These are phyloP conservation scores for Trypanosoma cruzi DNA, from an alignment of 208 protist species.

Conservation along the genomic window DNA sequence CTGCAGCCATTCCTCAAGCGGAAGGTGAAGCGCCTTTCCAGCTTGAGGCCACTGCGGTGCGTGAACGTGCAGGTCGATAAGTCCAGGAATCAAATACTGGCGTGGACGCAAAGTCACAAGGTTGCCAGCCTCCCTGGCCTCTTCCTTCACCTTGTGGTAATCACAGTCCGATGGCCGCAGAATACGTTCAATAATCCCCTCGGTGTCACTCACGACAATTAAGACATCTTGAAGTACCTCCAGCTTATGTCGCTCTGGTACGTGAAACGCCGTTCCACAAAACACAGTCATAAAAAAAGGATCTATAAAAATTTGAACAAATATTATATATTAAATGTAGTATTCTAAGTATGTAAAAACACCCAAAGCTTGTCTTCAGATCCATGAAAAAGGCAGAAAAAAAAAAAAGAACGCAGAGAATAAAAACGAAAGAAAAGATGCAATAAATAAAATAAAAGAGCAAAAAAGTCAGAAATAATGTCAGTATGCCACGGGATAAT, in stretches of 20 bases:
- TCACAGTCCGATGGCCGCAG: conserved; percentile 41
- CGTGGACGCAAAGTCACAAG: conserved; percentile 38
- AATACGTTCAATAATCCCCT: conserved; percentile 51
- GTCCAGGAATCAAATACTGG: conserved; percentile 85
- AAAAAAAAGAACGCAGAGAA: conserved; percentile 16
- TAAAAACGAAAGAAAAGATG: neutral
- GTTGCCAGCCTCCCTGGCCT: conserved; percentile 28
- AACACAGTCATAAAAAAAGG: conserved; percentile 27
- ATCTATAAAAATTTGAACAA: conserved; percentile 24
- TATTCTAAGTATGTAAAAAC: no score
- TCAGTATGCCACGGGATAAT: no score
- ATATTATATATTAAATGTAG: conserved; percentile 15
- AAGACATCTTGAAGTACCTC: conserved; percentile 49
- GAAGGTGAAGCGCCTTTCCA: conserved; percentile 86
- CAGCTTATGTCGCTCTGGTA: conserved; percentile 40
- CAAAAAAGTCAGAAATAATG: no score
- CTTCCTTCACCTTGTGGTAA: conserved; percentile 20
- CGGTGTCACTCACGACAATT: conserved; percentile 37
- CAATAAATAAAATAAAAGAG: neutral
- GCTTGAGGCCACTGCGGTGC: conserved; percentile 91
- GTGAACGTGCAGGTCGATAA: conserved; percentile 95
- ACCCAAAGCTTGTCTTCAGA: conserved; percentile 26
- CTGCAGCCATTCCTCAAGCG: conserved; percentile 92
- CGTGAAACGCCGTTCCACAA: conserved; percentile 60
- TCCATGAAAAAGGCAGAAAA: conserved; percentile 55